A percentile compares a stretch with the other conserved stretches of the same genome.
Conservation (phyloP, 306 rosid genomes). For the Neltuma alba region DNA sequence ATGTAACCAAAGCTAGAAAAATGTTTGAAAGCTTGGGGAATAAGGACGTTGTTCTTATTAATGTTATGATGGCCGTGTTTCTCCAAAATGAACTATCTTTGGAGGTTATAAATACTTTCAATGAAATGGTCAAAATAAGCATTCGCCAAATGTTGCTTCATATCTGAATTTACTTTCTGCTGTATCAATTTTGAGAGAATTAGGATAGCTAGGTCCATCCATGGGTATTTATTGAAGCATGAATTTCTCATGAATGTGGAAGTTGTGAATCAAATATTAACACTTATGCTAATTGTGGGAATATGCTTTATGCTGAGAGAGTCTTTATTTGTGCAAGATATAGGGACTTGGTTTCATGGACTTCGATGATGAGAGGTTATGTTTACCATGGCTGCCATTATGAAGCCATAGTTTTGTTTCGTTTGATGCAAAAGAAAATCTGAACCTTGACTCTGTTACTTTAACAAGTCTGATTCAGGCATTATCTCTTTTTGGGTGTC, state of each 20-base stretch:
- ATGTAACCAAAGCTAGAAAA: constrained; percentile 46
- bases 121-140: constrained; percentile 39
- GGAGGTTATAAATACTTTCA: constrained; percentile 39
- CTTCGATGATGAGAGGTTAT: constrained; percentile 56
- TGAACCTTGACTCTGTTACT: constrained; percentile 38
- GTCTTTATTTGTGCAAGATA: constrained; percentile 37
- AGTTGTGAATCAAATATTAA: constrained; percentile 49
- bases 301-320: constrained; percentile 35
- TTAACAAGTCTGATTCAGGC: constrained; percentile 53
- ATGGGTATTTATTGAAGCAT: constrained; percentile 44
- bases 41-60: constrained; percentile 44
- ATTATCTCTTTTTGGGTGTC: constrained; percentile 48
- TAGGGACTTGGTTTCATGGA: constrained; percentile 60
- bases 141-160: constrained; percentile 44
- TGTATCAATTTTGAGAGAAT: constrained; percentile 39
- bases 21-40: constrained; percentile 45
- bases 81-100: constrained; percentile 34
- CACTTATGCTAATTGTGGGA: constrained; percentile 47
- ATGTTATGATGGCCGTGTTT: constrained; percentile 57
- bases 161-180: constrained; percentile 55
- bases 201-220: constrained; percentile 44
- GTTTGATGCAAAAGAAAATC: constrained; percentile 44
- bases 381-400: constrained; percentile 36
- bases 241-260: constrained; percentile 36
- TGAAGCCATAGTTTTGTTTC: constrained; percentile 53